Percentiles rank a stretch among this genome's conserved stretches.
Evolutionary conservation across 306 rosid genomes (phyloP).

Genomic region (Sphenostylis stenocarpa): DNA sequence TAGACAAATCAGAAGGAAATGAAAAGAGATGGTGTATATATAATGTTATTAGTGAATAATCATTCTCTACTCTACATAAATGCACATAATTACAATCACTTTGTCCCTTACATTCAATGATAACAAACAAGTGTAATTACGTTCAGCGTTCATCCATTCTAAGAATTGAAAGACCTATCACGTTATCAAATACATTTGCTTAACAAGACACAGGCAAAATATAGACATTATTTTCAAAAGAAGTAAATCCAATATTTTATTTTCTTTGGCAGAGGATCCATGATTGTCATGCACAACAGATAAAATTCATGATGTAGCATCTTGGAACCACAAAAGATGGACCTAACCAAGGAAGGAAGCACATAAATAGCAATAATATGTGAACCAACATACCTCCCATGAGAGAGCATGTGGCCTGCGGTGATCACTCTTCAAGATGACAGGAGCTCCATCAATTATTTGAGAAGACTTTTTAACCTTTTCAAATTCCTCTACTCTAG

Average conservation of each 20-base stretch:
- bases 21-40: not conserved
- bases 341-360: slow-evolving; percentile 29
- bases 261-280: slow-evolving; percentile 8
- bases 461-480: slow-evolving; percentile 78
- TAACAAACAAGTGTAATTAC: slow-evolving; percentile 7
- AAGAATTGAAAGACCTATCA: not conserved
- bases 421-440: slow-evolving; percentile 84
- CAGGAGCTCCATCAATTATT: slow-evolving; percentile 64
- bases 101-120: not conserved
- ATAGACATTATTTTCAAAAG: slow-evolving; percentile 13
- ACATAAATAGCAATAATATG: slow-evolving; percentile 14
- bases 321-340: slow-evolving; percentile 31
- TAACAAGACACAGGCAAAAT: slow-evolving; percentile 8
- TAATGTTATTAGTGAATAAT: not conserved
- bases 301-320: slow-evolving; percentile 25
- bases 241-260: not conserved
- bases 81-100: not conserved
- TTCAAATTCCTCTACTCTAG: slow-evolving; percentile 94
- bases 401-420: slow-evolving; percentile 99
- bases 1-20: not conserved
- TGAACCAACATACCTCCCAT: slow-evolving; percentile 81
- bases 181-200: slow-evolving; percentile 12
- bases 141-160: slow-evolving; percentile 17
- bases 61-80: slow-evolving; percentile 24
- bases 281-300: slow-evolving; percentile 1